Percentiles rank a stretch among this genome's conserved stretches.
These are phyloP conservation scores for Cercospora canescens DNA, from an alignment of 2,329 filamentous ascomycete genomes.

Conservation along the genomic window DNA sequence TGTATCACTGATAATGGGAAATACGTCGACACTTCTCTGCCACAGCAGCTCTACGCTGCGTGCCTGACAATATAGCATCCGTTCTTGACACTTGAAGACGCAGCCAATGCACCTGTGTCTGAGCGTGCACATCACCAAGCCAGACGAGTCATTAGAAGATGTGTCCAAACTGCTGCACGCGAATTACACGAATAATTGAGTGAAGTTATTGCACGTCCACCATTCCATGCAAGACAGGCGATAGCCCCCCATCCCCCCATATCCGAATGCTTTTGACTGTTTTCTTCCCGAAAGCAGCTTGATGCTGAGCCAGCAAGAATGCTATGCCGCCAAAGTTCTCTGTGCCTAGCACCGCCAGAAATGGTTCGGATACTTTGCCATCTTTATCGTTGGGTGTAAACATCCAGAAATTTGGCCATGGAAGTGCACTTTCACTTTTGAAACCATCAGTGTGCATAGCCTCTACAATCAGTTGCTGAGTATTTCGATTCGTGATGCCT, in stretches of 20 bases:
- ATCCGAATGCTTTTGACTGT: slow-evolving; percentile 3
- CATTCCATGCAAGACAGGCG: slow-evolving; percentile 7
- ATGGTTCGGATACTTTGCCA: not conserved
- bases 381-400: not conserved
- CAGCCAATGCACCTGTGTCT: too few species aligned
- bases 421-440: not conserved
- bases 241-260: not conserved
- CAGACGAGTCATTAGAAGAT: too few species aligned
- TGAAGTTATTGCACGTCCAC: not conserved
- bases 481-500: slow-evolving; percentile 5
- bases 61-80: not conserved
- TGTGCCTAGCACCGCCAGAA: slow-evolving; percentile 1
- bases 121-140: too few species aligned
- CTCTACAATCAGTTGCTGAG: not conserved
- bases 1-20: not conserved
- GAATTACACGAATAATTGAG: too few species aligned
- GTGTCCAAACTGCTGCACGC: too few species aligned
- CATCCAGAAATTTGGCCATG: slow-evolving; percentile 9
- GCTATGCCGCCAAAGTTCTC: slow-evolving; percentile 9
- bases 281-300: not conserved
- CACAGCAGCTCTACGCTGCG: not conserved
- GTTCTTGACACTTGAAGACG: not conserved
- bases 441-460: slow-evolving; percentile 2
- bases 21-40: not conserved
- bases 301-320: slow-evolving; percentile 6